phyloP scores from a whole-genome alignment of 768 basidiomycete genomes.

The Symmetrospora coprosmae region DNA sequence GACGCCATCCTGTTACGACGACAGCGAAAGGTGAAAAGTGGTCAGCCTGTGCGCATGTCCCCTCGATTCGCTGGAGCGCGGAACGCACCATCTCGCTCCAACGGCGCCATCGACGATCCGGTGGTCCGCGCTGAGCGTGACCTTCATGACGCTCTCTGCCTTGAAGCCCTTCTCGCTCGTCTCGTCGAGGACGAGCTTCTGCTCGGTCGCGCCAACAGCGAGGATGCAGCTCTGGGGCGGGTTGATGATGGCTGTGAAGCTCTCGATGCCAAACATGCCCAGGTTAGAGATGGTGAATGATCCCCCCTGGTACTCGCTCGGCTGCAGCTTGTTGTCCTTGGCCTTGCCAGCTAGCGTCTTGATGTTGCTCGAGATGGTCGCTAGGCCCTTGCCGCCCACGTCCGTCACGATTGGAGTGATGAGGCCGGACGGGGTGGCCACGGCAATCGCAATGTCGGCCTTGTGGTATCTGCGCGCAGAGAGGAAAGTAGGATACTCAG shows the following conservation, averaged over 20 bases:
- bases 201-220: conserved; percentile 73
- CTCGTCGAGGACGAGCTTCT: conserved; percentile 71
- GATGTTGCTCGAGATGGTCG: conserved; percentile 78
- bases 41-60: too few species aligned
- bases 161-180: conserved; percentile 92
- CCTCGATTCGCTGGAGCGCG: background rate
- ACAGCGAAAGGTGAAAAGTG: too few species aligned
- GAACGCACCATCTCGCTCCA: conserved; percentile 60
- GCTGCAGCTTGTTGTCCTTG: conserved; percentile 86
- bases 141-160: conserved; percentile 82
- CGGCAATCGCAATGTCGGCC: conserved; percentile 91
- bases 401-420: conserved; percentile 97
- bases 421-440: conserved; percentile 85
- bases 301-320: conserved; percentile 95
- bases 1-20: conserved; percentile 47
- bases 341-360: conserved; percentile 90
- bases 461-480: conserved; percentile 88
- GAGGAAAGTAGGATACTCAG: background rate
- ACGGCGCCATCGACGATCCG: conserved; percentile 92
- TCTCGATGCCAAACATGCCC: conserved; percentile 82
- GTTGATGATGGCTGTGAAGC: conserved; percentile 98
- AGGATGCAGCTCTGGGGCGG: conserved; percentile 95
- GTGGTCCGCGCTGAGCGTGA: conserved; percentile 87
- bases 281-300: conserved; percentile 98
- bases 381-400: conserved; percentile 79